Conservation (phyloP, 306 rosid species). For the Dalbergia cultrata region DNA sequence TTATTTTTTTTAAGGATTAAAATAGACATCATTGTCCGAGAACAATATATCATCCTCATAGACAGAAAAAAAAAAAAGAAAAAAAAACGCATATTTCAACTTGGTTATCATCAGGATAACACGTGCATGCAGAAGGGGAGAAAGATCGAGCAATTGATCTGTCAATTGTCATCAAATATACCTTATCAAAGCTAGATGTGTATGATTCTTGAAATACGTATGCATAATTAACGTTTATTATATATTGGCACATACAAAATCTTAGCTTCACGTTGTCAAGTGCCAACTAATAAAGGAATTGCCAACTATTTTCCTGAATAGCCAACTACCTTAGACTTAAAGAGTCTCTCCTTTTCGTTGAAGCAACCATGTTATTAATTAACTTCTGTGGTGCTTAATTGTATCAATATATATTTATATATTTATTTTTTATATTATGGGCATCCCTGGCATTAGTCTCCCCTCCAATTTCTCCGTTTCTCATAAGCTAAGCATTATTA, state of each 20-base stretch:
- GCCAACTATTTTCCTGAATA: slow-evolving; percentile 23
- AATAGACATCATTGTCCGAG: too few species aligned
- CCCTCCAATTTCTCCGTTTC: neutral
- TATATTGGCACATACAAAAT: neutral
- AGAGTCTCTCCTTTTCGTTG: neutral
- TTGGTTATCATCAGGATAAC: neutral
- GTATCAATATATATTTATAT: too few species aligned
- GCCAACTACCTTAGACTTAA: neutral
- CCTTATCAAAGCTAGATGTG: neutral
- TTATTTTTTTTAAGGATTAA: too few species aligned
- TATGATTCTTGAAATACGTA: neutral
- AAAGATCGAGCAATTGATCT: too few species aligned
- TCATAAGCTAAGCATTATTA: neutral
- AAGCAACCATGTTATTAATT: neutral
- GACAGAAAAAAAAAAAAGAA: too few species aligned
- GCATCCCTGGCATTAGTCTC: slow-evolving; percentile 28
- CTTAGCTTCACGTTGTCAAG: neutral
- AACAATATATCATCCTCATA: too few species aligned
- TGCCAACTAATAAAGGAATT: neutral
- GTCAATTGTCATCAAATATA: neutral
- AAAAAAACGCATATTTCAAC: neutral
- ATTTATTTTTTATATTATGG: neutral
- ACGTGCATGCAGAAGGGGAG: neutral
- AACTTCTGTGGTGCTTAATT: too few species aligned
- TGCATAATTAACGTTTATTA: too few species aligned